Evolutionary conservation across 306 rosid species (phyloP).

Genomic region (Medicago lupulina): DNA sequence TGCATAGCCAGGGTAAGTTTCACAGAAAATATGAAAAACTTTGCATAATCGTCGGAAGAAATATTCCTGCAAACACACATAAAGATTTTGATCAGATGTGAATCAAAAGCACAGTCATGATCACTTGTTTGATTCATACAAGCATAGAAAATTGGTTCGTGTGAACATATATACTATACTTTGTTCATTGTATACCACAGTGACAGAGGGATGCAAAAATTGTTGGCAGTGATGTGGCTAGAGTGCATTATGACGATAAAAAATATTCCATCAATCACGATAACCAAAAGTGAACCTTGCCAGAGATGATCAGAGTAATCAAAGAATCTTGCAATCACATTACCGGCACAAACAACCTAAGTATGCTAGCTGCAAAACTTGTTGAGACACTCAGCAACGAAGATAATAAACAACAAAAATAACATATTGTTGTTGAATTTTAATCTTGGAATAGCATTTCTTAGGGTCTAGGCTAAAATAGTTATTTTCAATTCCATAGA

Average conservation of each 20-base stretch:
- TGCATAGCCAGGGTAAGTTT: slow-evolving; percentile 87
- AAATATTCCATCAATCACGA: neutral
- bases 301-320: slow-evolving; percentile 7
- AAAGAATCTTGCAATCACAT: neutral
- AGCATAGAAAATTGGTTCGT: slow-evolving; percentile 1
- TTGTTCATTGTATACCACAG: slow-evolving; percentile 1
- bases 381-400: neutral
- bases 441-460: neutral
- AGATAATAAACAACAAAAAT: neutral
- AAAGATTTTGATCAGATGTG: slow-evolving; percentile 34
- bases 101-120: slow-evolving; percentile 37
- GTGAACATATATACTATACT: slow-evolving; percentile 8
- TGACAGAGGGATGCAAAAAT: neutral
- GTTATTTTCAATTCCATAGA: neutral
- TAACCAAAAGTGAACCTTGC: neutral
- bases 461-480: neutral
- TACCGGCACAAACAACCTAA: neutral
- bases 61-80: slow-evolving; percentile 71
- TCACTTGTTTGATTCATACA: slow-evolving; percentile 28
- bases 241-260: neutral
- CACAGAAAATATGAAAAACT: slow-evolving; percentile 70
- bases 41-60: slow-evolving; percentile 53
- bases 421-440: neutral
- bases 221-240: neutral
- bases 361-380: neutral